Conservation (phyloP, 2,329 filamentous ascomycete genomes). For the Aplosporella prunicola region DNA sequence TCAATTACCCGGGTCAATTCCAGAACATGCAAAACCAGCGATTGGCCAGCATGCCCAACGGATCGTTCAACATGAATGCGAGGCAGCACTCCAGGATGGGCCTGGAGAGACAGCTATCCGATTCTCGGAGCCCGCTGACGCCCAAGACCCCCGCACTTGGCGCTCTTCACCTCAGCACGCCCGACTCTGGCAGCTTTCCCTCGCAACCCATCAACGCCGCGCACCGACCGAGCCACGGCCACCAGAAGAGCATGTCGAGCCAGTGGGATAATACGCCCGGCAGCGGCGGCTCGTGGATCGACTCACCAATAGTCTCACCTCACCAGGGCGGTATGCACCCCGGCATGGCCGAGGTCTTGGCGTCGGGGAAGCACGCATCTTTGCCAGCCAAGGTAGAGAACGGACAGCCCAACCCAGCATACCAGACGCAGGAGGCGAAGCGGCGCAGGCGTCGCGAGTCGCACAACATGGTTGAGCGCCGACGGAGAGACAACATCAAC, state of each 20-base stretch:
- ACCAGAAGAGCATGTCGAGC: conserved; percentile 73
- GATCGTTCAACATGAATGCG: conserved; percentile 26
- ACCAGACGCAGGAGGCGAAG: conserved; percentile 88
- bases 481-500: conserved; percentile 95
- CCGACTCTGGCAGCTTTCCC: conserved; percentile 63
- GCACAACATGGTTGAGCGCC: conserved; percentile 91
- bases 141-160: conserved; percentile 74
- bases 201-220: conserved; percentile 69
- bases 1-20: conserved; percentile 61
- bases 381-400: conserved; percentile 73
- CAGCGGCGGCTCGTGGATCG: conserved; percentile 75
- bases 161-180: conserved; percentile 59
- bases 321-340: conserved; percentile 57
- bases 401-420: conserved; percentile 26
- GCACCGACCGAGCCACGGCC: conserved; percentile 35
- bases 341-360: conserved; percentile 78
- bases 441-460: conserved; percentile 83
- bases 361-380: conserved; percentile 72
- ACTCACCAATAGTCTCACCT: conserved; percentile 82
- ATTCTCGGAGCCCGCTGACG: conserved; percentile 70
- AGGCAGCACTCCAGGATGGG: conserved; percentile 22
- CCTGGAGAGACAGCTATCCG: conserved; percentile 53
- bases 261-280: conserved; percentile 85
- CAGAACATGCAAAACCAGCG: conserved; percentile 16
- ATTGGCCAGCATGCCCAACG: conserved; percentile 21